Evolutionary conservation across 345 rosid species (phyloP).

Genomic region (Corchorus capsularis): DNA sequence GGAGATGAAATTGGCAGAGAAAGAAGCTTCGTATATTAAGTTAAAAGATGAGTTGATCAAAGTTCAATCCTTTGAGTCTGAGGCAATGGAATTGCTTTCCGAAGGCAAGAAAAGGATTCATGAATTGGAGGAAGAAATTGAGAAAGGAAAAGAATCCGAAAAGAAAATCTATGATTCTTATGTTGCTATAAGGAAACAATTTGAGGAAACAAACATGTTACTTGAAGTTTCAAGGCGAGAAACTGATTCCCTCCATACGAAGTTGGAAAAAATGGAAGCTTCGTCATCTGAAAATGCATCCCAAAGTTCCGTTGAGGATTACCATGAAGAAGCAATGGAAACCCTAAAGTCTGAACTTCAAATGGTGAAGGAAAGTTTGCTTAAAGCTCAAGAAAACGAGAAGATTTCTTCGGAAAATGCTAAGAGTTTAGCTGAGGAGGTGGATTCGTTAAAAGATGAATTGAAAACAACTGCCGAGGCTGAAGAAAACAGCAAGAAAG

Average conservation of each 20-base stretch:
- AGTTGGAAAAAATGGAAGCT: conserved; percentile 26
- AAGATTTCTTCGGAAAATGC: conserved; percentile 30
- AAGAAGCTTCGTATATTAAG: conserved; percentile 36
- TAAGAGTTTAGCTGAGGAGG: conserved; percentile 37
- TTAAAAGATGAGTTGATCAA: conserved; percentile 29
- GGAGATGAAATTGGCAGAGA: conserved; percentile 38
- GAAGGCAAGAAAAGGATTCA: conserved; percentile 34
- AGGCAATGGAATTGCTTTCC: conserved; percentile 24
- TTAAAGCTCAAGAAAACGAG: conserved; percentile 39
- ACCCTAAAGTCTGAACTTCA: conserved; percentile 43
- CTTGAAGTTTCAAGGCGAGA: conserved; percentile 56
- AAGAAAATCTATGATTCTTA: conserved; percentile 41
- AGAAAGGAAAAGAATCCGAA: conserved; percentile 44
- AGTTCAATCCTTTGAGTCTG: conserved; percentile 31
- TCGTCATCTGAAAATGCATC: conserved; percentile 34
- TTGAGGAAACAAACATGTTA: conserved; percentile 45
- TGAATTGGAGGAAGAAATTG: conserved; percentile 51
- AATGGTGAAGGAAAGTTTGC: conserved; percentile 30
- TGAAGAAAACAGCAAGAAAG: conserved; percentile 78
- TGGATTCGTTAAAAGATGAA: conserved; percentile 42
- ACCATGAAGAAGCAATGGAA: conserved; percentile 27
- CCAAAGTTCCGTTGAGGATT: conserved; percentile 22
- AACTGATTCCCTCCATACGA: conserved; percentile 38
- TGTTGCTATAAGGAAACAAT: conserved; percentile 39
- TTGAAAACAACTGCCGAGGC: conserved; percentile 54